Percentiles rank a stretch among this genome's conserved stretches.
Evolutionary conservation across 768 basidiomycete species (phyloP).

Genomic region (Phlebiopsis flavidoalba): DNA sequence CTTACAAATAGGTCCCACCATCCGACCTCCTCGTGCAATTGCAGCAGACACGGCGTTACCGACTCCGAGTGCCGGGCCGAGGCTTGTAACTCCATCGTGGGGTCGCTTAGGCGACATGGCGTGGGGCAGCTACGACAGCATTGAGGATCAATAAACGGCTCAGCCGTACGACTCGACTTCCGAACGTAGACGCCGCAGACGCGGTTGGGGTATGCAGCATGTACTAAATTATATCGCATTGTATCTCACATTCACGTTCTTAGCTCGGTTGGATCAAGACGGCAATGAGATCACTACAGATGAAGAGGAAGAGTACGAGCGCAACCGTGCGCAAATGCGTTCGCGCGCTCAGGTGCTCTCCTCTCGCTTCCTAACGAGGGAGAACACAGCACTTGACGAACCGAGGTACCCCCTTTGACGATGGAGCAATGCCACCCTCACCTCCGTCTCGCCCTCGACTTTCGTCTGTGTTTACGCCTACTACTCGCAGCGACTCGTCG

Average conservation of each 20-base stretch:
- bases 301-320: constrained; percentile 58
- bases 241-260: neutral
- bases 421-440: neutral
- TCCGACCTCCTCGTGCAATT: no score
- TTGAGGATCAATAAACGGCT: neutral
- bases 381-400: neutral
- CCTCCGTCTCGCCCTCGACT: neutral
- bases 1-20: no score
- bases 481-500: neutral
- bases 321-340: constrained; percentile 37
- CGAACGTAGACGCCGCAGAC: constrained; percentile 5
- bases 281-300: constrained; percentile 61
- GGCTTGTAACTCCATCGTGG: neutral
- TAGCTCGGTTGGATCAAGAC: constrained; percentile 40
- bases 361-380: neutral
- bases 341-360: constrained; percentile 16
- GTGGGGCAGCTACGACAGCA: neutral
- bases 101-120: no score
- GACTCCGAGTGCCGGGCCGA: neutral
- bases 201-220: constrained; percentile 19
- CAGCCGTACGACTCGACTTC: neutral
- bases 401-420: neutral
- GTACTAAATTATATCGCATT: neutral
- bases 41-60: no score
- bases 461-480: constrained; percentile 1